These are phyloP conservation scores for Agaricus subrufescens DNA, from an alignment of 768 basidiomycete genomes.

Conservation along the genomic window DNA sequence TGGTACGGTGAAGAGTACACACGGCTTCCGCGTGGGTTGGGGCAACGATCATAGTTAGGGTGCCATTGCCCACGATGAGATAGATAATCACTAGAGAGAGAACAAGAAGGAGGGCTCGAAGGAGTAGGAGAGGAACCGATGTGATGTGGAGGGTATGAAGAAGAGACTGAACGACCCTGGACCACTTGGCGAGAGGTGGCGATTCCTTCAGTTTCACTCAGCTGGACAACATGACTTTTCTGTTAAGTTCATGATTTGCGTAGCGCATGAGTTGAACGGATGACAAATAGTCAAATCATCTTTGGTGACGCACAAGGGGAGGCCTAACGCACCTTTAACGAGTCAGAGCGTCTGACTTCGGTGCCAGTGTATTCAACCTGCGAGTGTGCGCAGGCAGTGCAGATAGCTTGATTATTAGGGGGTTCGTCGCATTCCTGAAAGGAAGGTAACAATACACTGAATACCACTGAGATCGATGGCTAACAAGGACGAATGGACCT, in stretches of 20 bases:
- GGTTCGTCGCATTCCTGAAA: slow-evolving; percentile 82
- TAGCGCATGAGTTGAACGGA: too few species aligned
- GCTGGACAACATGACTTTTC: too few species aligned
- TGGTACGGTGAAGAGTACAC: background rate
- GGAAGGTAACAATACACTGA: slow-evolving; percentile 2
- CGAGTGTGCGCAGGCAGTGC: slow-evolving; percentile 74
- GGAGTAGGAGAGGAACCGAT: slow-evolving; percentile 32
- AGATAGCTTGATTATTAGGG: slow-evolving; percentile 53
- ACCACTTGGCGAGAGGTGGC: slow-evolving; percentile 19
- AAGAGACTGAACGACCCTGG: slow-evolving; percentile 52
- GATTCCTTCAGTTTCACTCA: too few species aligned
- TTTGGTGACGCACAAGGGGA: too few species aligned
- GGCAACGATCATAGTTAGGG: background rate
- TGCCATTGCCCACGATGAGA: background rate
- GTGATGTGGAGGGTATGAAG: slow-evolving; percentile 46
- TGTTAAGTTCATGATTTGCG: too few species aligned
- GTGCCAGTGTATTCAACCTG: slow-evolving; percentile 83
- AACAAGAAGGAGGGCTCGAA: slow-evolving; percentile 22
- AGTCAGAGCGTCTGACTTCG: slow-evolving; percentile 81
- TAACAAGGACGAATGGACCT: slow-evolving; percentile 39
- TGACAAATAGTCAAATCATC: too few species aligned
- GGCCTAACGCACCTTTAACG: slow-evolving; percentile 71
- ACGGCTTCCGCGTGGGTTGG: background rate
- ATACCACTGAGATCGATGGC: too few species aligned
- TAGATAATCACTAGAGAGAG: slow-evolving; percentile 15